phyloP scores from a whole-genome alignment of 495 filamentous ascomycete species.

The Amphirosellinia nigrospora region DNA sequence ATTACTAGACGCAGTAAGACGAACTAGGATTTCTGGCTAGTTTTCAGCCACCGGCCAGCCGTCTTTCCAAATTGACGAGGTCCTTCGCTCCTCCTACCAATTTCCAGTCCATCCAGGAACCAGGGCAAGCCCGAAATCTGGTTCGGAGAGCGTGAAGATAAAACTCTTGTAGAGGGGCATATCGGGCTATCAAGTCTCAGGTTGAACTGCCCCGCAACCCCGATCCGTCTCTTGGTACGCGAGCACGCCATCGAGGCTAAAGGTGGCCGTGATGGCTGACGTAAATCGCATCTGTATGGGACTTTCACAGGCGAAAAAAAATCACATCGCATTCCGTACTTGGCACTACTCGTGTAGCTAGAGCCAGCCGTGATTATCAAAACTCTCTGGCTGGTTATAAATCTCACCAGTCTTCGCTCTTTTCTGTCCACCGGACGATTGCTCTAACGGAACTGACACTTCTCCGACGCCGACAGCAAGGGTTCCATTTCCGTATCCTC shows the following conservation, averaged over 20 bases:
- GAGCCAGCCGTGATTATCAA: background rate
- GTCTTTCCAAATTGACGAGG: constrained; percentile 18
- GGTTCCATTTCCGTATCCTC: constrained; percentile 10
- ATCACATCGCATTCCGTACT: background rate
- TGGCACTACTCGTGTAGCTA: constrained; percentile 10
- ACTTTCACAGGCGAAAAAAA: constrained; percentile 4
- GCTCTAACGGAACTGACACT: background rate
- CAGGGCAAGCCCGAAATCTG: background rate
- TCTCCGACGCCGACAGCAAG: constrained; percentile 8
- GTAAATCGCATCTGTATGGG: constrained; percentile 26
- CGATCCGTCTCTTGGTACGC: constrained; percentile 28
- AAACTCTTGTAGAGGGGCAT: constrained; percentile 5
- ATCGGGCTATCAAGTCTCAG: constrained; percentile 1
- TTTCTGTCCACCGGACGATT: background rate
- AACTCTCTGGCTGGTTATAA: background rate
- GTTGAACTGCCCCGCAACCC: constrained; percentile 15
- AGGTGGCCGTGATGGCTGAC: constrained; percentile 24
- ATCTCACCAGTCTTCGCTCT: background rate
- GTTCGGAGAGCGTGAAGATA: background rate
- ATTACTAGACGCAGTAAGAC: constrained; percentile 17
- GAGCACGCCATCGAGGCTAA: constrained; percentile 58
- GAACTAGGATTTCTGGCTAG: background rate
- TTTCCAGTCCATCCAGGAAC: background rate
- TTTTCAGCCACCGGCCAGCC: constrained; percentile 7
- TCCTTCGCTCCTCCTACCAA: background rate